Conservation (phyloP, 2,329 filamentous ascomycete species). For the Helicocarpus griseus region DNA sequence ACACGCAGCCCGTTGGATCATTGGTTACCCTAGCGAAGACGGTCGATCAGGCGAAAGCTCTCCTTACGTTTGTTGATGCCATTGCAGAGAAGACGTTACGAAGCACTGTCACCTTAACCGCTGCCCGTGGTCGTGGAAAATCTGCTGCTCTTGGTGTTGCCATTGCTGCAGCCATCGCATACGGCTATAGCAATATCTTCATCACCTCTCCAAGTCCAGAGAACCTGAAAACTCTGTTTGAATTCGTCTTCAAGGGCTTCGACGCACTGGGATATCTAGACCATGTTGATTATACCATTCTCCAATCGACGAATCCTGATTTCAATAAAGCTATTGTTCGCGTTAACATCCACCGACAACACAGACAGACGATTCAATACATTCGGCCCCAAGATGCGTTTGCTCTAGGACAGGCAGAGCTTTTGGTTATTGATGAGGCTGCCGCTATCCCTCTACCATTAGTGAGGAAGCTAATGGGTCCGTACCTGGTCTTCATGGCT, state of each 20-base stretch:
- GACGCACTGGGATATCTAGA: conserved; percentile 89
- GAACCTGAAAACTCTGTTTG: conserved; percentile 96
- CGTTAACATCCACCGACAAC: conserved; percentile 89
- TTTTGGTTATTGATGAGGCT: conserved; percentile 94
- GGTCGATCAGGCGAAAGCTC: conserved; percentile 88
- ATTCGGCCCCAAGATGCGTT: conserved; percentile 95
- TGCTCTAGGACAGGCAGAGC: conserved; percentile 85
- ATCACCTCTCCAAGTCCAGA: conserved; percentile 96
- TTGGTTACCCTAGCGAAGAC: conserved; percentile 79
- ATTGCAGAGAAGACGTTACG: conserved; percentile 92
- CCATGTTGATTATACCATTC: conserved; percentile 94
- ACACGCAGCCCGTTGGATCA: conserved; percentile 76
- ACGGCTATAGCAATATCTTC: conserved; percentile 98
- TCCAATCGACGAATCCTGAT: conserved; percentile 94
- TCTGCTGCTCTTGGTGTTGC: conserved; percentile 92
- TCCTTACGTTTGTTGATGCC: conserved; percentile 93
- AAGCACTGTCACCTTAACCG: conserved; percentile 87
- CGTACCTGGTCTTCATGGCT: conserved; percentile 97
- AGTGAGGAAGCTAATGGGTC: conserved; percentile 88
- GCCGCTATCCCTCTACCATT: conserved; percentile 90
- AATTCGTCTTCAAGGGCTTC: conserved; percentile 97
- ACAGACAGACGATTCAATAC: conserved; percentile 97
- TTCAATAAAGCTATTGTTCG: conserved; percentile 98
- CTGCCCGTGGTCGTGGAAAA: conserved; percentile 89
- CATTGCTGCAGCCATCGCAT: conserved; percentile 84